Evolutionary conservation across 2,329 filamentous ascomycete genomes (phyloP), one percentile per base, ranked within the genome.

Genomic region (Diaporthe caulivora): DNA sequence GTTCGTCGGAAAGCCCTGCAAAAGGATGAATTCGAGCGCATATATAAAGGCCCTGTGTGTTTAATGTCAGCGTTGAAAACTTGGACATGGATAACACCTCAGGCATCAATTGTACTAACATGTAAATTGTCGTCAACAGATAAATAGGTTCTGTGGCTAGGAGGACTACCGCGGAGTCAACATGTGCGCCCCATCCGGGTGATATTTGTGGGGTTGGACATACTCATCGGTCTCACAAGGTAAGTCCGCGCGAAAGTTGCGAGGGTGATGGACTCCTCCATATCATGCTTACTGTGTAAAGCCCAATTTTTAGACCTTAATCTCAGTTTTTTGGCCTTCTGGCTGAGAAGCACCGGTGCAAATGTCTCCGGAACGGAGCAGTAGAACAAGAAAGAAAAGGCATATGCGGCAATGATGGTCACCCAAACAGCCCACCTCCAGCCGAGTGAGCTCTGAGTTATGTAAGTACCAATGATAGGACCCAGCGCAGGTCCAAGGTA

Each of bases 401-500:
- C 21, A 13, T 58, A 58, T 24, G 55, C 55, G 7, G 55, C 55
- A 13, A 58, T 58, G 4, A 58, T 58, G 54, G 54, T 57, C 31
- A 58, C 55, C 55, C 55, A 58, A 13, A 58, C 3, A 17, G 55
- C 55, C 55, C 55, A 58, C 2, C 55, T 31, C 55, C 55, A 58
- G 55, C 55, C 55, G 17, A 58, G 55, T 3, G 55, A 40, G 21
- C 31, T 58, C 11, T 58, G 9, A 15, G 55, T 58, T 24, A 58
- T 58, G 13, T 58, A 58, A 2, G 55, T 58, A n/a, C 55, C 55
- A 58, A 58, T 58, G 8, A 58, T 58, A 5, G 55, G 55, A 7
- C 55, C 55, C 21, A 58, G 34, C 9, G 55, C 55, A 40, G 55
- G 55, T 58, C 55, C 55, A n/a, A 58, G 55, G 3, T 58, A 58